Conservation (phyloP, 1,139 yeast species). For the Saccharomyces hybrid region DNA sequence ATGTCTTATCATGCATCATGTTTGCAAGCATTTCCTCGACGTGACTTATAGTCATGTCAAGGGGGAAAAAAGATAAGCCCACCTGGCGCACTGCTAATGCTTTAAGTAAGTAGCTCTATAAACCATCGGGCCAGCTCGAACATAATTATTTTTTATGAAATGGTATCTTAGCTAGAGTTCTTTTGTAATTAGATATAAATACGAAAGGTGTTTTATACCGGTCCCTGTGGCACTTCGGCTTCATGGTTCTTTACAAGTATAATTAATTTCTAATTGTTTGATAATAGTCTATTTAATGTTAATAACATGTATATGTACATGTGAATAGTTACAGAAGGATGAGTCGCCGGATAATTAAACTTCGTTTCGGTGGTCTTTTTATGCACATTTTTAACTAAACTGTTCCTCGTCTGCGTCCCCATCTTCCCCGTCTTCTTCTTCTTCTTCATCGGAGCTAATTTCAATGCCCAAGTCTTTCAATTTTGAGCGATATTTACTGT, state of each 20-base stretch:
- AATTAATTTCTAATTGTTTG: neutral
- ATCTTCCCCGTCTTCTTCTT: slow-evolving; percentile 21
- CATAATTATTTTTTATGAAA: too few relatives aligned
- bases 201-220: too few relatives aligned
- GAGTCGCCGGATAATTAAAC: neutral
- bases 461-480: slow-evolving; percentile 45
- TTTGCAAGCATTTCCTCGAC: neutral
- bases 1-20: neutral
- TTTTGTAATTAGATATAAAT: too few relatives aligned
- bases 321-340: neutral
- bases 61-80: too few relatives aligned
- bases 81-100: too few relatives aligned
- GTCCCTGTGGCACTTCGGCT: too few relatives aligned
- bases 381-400: neutral
- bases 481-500: slow-evolving; percentile 48
- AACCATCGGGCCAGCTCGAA: too few relatives aligned
- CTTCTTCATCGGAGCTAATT: slow-evolving; percentile 47
- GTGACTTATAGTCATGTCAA: too few relatives aligned
- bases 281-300: neutral
- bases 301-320: neutral
- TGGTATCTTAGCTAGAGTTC: too few relatives aligned
- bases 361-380: neutral
- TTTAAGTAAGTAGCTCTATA: too few relatives aligned
- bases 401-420: neutral
- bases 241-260: neutral